A percentile compares a stretch with the other conserved stretches of the same genome.
Evolutionary conservation across 1,284 basidiomycete species (phyloP).

Genomic region (Agaricales sp.): DNA sequence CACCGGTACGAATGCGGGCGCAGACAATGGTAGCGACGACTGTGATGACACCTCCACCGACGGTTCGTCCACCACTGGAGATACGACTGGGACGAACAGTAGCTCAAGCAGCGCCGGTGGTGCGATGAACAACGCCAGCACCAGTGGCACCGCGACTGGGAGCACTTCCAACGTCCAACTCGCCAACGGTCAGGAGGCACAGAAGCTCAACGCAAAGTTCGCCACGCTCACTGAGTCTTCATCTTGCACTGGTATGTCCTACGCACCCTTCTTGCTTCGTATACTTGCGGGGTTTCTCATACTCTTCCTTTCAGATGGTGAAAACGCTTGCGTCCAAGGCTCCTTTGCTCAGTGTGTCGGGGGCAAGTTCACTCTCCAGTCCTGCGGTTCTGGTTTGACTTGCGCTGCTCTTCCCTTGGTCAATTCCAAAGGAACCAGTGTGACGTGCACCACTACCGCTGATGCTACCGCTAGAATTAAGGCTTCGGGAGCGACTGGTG

Average conservation of each 20-base stretch:
- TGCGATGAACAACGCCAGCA: no score
- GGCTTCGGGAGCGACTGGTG: not conserved
- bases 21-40: no score
- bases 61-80: no score
- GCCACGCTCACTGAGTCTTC: not conserved
- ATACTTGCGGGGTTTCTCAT: no score
- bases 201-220: not conserved
- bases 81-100: no score
- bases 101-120: no score
- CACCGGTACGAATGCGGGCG: no score
- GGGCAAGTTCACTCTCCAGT: constrained; percentile 20
- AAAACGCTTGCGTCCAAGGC: constrained; percentile 17
- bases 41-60: not conserved
- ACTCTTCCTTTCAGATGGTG: constrained; percentile 13
- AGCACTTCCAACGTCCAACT: not conserved
- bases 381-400: constrained; percentile 19
- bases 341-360: constrained; percentile 18
- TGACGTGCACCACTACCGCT: not conserved
- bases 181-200: not conserved
- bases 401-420: constrained; percentile 32
- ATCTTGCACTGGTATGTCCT: not conserved
- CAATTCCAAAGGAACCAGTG: not conserved
- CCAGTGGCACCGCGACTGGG: not conserved
- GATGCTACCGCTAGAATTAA: not conserved
- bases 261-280: no score